Evolutionary conservation across 768 basidiomycete genomes (phyloP), one percentile per base, ranked within the genome.

Genomic region (Collybia nuda): DNA sequence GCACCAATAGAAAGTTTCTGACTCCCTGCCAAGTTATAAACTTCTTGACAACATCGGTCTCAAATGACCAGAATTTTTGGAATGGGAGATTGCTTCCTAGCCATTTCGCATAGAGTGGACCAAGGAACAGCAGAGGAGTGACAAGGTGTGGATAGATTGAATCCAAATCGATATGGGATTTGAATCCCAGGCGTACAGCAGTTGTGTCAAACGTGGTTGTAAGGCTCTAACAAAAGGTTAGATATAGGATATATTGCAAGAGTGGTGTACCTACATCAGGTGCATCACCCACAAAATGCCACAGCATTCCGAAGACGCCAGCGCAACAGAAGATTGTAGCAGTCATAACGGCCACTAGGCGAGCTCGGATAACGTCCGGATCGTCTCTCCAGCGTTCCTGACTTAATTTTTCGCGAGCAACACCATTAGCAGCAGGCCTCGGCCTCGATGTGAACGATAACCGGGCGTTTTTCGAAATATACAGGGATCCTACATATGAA

Each of bases 401-500:
- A 22, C 49, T 55, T 23, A 62, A 28, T 43, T 66, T 66, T 23
- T 36, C 55, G 47, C 50, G 66, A 40, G 65, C 56, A 23, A 56
- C 61, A 32, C 62, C 65, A 14, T 62, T 66, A 49, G 53, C 63
- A 40, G 54, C 58, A 23, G 48, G 48, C 47, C 50, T 55, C 49
- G 62, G 58, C 41, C 70, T 56, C 24, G 64, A 60, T 43, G 74
- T 62, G 62, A 81, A 82, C 8, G 73, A 76, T 24, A 86, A 71
- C 38, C 88, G 77, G 9, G 83, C 75, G 55, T 78, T 72, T 62
- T 83, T 88, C 26, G 78, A 84, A 50, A 91, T 59, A 68, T 96
- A 96, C 35, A 96, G 74, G 5, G 88, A 88, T 11, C 88, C 90
- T 45, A 97, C 92, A 59, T 95, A 97, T 46, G 77, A 76, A 18